Base-by-base conservation (phyloP, 306 rosid genomes). In the Trifolium subterraneum region DNA sequence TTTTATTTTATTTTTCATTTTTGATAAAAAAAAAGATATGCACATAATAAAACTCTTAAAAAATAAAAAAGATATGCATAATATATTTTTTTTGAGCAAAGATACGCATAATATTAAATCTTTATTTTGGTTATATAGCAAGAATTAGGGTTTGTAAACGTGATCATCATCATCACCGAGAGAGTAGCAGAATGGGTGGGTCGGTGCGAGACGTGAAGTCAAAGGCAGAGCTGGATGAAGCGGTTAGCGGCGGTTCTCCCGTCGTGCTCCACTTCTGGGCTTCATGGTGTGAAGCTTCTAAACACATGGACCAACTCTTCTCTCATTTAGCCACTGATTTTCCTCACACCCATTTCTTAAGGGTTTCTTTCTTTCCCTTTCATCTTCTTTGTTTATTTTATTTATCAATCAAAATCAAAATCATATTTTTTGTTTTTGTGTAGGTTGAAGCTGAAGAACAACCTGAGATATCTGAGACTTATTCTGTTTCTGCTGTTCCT, bases 401-500 rank as follows among this genome's bases (percentile, higher is more conserved):
- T 44, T 15, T 12, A 47, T 63, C 6, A 14, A 15, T 23, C 2
- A 19, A 35, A 16, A 31, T 60, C 31, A n/a, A n/a, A n/a, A n/a
- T n/a, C n/a, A 29, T 1, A 0, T 13, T 59, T 8, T 38, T 54
- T 3, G 7, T 18, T 10, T 51, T 10, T 55, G 73, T 87, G 10
- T 48, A 94, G 97, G 96, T 88, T 64, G 99, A 94, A 85, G 99
- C 97, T 68, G 99, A 94, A 78, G 97, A 92, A 56, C 93, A 86
- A 68, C 96, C 96, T 3, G 96, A 87, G 81, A 88, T 94, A 23
- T 91, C 99, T 1, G 97, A 88, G 85, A 93, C 92, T 62, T 90
- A 86, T 71, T 86, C 96, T 0, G 96, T 94, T 36, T 82, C 97
- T 74, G 96, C 96, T 36, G 99, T 94, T 67, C 99, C 99, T 42